These are phyloP conservation scores for Heliamphora ciliata DNA, from an alignment of 179 eudicot genomes.

Conservation along the genomic window DNA sequence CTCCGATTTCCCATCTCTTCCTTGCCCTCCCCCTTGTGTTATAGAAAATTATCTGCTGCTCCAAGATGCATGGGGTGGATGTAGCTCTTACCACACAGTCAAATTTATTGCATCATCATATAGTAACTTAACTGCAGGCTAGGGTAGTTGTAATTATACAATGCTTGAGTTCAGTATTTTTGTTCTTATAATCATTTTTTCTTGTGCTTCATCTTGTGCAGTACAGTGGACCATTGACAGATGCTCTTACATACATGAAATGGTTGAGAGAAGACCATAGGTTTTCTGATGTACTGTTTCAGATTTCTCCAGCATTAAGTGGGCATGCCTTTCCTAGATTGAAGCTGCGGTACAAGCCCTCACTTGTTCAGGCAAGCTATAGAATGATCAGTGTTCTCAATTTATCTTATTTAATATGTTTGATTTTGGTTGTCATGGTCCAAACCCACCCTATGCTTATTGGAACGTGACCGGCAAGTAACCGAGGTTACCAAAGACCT, in stretches of 20 bases:
- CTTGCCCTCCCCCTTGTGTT: neutral
- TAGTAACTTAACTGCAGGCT: neutral
- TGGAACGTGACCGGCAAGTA: no score
- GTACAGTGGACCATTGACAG: slow-evolving; percentile 87
- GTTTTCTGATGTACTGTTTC: slow-evolving; percentile 64
- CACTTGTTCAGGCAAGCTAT: slow-evolving; percentile 82
- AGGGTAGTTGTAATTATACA: neutral
- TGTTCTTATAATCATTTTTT: neutral
- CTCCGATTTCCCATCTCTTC: neutral
- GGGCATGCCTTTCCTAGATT: slow-evolving; percentile 93
- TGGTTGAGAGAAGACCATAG: slow-evolving; percentile 79
- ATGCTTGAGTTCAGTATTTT: neutral
- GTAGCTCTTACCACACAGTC: neutral
- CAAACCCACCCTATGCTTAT: no score
- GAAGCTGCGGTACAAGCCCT: slow-evolving; percentile 85
- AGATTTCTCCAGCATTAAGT: slow-evolving; percentile 59
- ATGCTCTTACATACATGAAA: slow-evolving; percentile 60
- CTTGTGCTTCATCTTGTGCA: slow-evolving; percentile 34
- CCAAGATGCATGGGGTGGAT: neutral
- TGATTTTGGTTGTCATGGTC: no score
- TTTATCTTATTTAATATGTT: neutral
- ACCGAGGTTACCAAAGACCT: no score
- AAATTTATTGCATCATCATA: slow-evolving; percentile 5
- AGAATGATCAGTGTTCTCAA: neutral
- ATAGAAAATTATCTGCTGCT: neutral